Evolutionary conservation across 2,329 filamentous ascomycete species (phyloP).

Genomic region (Hypoxylon sp.): DNA sequence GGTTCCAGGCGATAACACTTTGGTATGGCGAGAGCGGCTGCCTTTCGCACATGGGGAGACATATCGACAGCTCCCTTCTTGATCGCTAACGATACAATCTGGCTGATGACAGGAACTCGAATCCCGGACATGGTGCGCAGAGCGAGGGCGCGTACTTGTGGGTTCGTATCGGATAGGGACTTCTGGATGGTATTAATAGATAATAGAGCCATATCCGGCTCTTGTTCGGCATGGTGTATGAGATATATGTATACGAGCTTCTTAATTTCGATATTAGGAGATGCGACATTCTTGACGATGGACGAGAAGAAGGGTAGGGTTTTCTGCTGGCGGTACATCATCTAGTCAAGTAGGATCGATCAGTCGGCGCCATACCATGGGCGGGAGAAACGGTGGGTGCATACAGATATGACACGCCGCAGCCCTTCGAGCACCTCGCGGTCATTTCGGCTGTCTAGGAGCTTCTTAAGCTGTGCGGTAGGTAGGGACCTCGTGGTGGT

Average conservation of each 20-base stretch:
- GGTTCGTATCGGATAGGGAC: conserved; percentile 91
- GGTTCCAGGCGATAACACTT: conserved; percentile 96
- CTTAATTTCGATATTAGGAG: conserved; percentile 92
- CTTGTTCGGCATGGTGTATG: conserved; percentile 93
- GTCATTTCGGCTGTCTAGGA: conserved; percentile 93
- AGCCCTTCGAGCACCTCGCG: conserved; percentile 92
- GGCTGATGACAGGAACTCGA: conserved; percentile 95
- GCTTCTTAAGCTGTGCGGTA: conserved; percentile 88
- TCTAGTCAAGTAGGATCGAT: conserved; percentile 63
- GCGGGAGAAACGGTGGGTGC: conserved; percentile 44
- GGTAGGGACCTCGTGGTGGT: conserved; percentile 75
- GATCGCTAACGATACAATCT: conserved; percentile 95
- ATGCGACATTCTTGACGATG: conserved; percentile 97
- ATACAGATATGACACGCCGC: conserved; percentile 86
- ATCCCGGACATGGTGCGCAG: conserved; percentile 98
- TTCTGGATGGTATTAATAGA: conserved; percentile 99
- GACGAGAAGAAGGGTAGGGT: conserved; percentile 96
- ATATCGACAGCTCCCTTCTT: conserved; percentile 94
- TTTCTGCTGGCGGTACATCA: conserved; percentile 93
- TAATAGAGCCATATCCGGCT: conserved; percentile 92
- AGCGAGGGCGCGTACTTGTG: conserved; percentile 90
- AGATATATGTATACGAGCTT: conserved; percentile 99
- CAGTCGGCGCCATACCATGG: conserved; percentile 28
- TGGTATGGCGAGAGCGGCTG: conserved; percentile 91
- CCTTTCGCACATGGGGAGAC: conserved; percentile 92